Conservation (phyloP, 768 basidiomycete genomes). For the Tephrocybe rancida region DNA sequence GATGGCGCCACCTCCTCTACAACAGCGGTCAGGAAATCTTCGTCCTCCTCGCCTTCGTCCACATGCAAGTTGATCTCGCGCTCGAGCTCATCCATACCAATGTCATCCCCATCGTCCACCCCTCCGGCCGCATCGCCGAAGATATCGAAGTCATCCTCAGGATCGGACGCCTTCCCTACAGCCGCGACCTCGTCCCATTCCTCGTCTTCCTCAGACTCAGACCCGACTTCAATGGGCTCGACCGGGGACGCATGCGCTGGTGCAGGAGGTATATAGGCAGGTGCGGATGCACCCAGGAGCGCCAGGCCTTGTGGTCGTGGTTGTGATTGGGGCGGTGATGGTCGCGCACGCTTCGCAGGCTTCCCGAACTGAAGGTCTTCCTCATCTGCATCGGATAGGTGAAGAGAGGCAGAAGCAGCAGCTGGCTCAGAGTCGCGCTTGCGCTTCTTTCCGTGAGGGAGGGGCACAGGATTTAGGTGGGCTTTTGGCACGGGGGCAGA, state of each 20-base stretch:
- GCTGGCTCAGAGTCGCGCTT: conserved; percentile 27
- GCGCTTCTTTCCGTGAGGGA: conserved; percentile 18
- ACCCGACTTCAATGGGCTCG: conserved; percentile 14
- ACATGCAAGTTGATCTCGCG: conserved; percentile 39
- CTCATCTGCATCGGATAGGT: conserved; percentile 38
- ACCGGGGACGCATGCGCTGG: conserved; percentile 19
- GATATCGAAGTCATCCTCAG: conserved; percentile 31
- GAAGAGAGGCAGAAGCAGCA: neutral
- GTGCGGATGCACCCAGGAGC: conserved; percentile 34
- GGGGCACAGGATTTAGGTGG: conserved; percentile 10
- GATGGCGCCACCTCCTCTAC: conserved; percentile 21
- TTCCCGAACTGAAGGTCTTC: conserved; percentile 52
- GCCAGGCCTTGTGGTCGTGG: conserved; percentile 29
- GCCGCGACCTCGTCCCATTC: conserved; percentile 55
- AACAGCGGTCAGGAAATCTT: conserved; percentile 52
- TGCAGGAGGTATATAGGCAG: conserved; percentile 28
- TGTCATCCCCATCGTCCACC: conserved; percentile 30
- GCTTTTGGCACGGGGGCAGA: neutral
- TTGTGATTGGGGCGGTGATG: conserved; percentile 21
- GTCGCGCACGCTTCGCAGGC: conserved; percentile 41
- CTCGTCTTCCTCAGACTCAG: conserved; percentile 43
- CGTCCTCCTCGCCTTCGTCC: conserved; percentile 45
- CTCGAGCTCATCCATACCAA: conserved; percentile 41
- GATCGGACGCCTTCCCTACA: conserved; percentile 13
- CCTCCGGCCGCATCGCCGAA: conserved; percentile 24